These are phyloP conservation scores for Penicillium argentinense DNA, from an alignment of 495 filamentous ascomycete genomes.

Conservation along the genomic window DNA sequence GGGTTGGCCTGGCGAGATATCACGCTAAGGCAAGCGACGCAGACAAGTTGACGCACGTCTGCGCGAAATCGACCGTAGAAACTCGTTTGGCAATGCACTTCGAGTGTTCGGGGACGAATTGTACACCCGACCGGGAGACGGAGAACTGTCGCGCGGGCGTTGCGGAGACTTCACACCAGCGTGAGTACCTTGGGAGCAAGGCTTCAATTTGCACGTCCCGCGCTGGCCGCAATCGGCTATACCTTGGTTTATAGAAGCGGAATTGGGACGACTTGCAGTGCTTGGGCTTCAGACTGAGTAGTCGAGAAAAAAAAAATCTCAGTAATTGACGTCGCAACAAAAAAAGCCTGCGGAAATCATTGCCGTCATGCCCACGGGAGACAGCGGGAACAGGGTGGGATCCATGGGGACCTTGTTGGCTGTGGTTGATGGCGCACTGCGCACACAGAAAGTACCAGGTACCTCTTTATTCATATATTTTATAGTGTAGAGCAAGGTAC, in stretches of 20 bases:
- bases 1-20: constrained; percentile 19
- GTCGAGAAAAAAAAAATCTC: not conserved
- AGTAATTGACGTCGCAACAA: not conserved
- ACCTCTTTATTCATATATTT: not conserved
- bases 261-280: no score
- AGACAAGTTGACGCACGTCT: constrained; percentile 4
- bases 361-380: constrained; percentile 4
- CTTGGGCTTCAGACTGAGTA: no score
- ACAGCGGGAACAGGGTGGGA: constrained; percentile 18
- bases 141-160: not conserved
- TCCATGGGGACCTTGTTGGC: constrained; percentile 33
- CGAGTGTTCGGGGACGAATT: constrained; percentile 5
- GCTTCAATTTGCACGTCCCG: constrained; percentile 2
- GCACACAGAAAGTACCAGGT: constrained; percentile 16
- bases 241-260: no score
- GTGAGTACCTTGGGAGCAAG: constrained; percentile 15
- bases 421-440: no score
- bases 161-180: not conserved
- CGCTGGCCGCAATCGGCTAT: no score
- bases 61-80: not conserved
- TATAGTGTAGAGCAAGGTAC: constrained; percentile 7
- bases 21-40: constrained; percentile 4
- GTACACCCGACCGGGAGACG: no score
- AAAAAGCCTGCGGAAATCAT: constrained; percentile 22
- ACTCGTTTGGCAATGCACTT: constrained; percentile 10